Evolutionary conservation across 2,329 filamentous ascomycete genomes (phyloP), one percentile per base, ranked within the genome.

Genomic region (Aspergillus novoparasiticus): DNA sequence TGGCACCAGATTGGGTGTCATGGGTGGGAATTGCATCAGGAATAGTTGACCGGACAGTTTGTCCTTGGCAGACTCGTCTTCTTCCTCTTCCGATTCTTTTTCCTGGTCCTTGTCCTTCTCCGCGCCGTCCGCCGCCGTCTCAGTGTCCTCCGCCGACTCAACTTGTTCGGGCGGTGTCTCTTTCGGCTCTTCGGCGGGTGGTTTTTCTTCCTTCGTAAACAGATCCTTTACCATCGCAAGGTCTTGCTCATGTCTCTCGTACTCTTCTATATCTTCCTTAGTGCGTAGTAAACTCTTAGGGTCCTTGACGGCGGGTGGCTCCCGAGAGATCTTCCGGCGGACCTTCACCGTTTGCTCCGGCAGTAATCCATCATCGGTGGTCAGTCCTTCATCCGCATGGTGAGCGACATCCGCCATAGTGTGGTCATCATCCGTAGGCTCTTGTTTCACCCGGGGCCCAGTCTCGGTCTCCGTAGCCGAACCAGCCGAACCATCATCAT

Each of bases 1-100:
- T 1, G 81, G 76, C 11, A 81, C 68, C 28, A 89, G 81, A 63
- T 85, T 84, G 6, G 87, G 87, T 4, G 88, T 84, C 62, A 87
- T 81, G 0, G 87, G 86, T 14, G 87, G 87, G 69, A 89, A 84
- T 73, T 89, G 87, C 73, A 89, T 86, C 58, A 89, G 80, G 72
- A 89, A 89, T 59, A 87, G 80, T 62, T 84, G 83, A 59, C 87
- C 84, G 41, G 84, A 77, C 21, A 82, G 79, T 48, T 79, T 78
- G 58, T 78, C 82, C 69, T 78, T 70, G 56, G 62, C 66, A 12
- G 57, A 57, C 32, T 78, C 73, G 28, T 73, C 71, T 48, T 70
- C 74, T n/a, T 66, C 66, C 23, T 72, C 63, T 28, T 70, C 65
- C 36, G 69, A 67, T n/a, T 65, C 59, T 12, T 68, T 70, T 55